phyloP scores from a whole-genome alignment of 768 basidiomycete species.

The Pleurotus platypus region DNA sequence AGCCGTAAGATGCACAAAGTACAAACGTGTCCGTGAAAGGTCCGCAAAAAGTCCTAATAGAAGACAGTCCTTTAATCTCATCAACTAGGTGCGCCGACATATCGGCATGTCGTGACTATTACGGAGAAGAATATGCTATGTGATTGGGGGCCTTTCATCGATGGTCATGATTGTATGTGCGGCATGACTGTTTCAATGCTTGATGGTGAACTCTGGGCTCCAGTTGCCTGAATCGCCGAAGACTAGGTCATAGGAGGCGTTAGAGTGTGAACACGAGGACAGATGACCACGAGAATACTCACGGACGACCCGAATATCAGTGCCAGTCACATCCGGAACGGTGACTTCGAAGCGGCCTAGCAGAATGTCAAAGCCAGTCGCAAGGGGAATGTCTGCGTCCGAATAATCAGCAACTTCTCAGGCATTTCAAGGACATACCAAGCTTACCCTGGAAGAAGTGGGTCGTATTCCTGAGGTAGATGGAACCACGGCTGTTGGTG shows the following conservation, averaged over 20 bases:
- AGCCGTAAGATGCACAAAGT: background rate
- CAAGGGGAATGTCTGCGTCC: conserved; percentile 18
- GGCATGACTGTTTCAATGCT: background rate
- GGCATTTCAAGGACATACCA: background rate
- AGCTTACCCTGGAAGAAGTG: conserved; percentile 17
- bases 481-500: conserved; percentile 40
- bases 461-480: conserved; percentile 35
- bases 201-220: conserved; percentile 24
- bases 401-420: background rate
- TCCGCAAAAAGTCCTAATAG: background rate
- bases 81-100: background rate
- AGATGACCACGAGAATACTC: conserved; percentile 17
- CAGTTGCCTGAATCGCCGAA: conserved; percentile 49
- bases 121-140: too few relatives aligned
- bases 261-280: background rate
- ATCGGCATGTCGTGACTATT: too few relatives aligned
- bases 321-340: conserved; percentile 31
- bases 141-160: background rate
- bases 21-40: background rate
- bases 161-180: background rate
- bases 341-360: conserved; percentile 26
- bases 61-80: background rate
- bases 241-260: conserved; percentile 24
- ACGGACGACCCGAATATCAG: conserved; percentile 36
- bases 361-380: conserved; percentile 32